Evolutionary conservation across 441 rosid genomes (phyloP).

Genomic region (Kokia cookei): DNA sequence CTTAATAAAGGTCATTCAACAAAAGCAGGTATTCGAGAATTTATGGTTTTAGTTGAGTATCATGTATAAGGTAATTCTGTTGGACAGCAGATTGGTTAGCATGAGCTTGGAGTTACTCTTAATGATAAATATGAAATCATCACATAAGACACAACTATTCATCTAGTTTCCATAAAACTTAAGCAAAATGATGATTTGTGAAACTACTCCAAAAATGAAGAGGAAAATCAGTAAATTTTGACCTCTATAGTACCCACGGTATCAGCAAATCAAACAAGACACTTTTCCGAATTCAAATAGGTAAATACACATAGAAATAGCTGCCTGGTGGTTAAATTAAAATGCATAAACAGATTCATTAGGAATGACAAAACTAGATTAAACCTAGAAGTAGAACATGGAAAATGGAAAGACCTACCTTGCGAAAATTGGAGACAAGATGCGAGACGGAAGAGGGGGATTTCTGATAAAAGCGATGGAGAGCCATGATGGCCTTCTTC

Average conservation of each 20-base stretch:
- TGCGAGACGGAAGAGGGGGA: constrained; percentile 91
- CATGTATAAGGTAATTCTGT: neutral
- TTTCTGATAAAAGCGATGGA: constrained; percentile 82
- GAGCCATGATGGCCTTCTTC: constrained; percentile 95
- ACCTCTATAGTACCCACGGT: neutral
- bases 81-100: neutral
- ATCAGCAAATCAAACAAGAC: neutral
- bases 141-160: neutral
- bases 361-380: neutral
- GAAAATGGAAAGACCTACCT: constrained; percentile 28
- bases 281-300: neutral
- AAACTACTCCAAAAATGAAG: neutral
- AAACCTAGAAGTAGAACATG: neutral
- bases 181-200: neutral
- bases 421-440: constrained; percentile 80
- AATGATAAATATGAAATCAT: neutral
- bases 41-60: neutral
- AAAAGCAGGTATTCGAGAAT: neutral
- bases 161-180: neutral
- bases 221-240: neutral
- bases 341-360: neutral
- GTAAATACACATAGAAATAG: neutral
- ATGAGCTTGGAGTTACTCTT: neutral
- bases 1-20: neutral
- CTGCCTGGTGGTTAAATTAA: neutral